phyloP scores from a whole-genome alignment of 176 grass and related monocot species.

The Tillandsia leiboldiana region DNA sequence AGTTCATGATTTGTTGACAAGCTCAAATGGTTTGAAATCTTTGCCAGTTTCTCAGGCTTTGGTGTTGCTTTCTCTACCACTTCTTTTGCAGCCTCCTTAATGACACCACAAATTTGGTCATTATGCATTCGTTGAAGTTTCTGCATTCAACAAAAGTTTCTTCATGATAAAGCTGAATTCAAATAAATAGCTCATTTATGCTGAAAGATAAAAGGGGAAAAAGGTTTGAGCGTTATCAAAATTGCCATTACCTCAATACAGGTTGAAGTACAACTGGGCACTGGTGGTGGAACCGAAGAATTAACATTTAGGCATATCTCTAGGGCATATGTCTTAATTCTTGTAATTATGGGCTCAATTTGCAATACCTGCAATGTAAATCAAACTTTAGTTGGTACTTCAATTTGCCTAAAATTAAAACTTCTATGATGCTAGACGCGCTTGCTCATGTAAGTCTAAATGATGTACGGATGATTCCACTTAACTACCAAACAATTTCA shows the following conservation, averaged over 20 bases:
- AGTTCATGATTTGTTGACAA: slow-evolving; percentile 89
- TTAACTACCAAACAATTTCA: no score
- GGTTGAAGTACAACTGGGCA: slow-evolving; percentile 31
- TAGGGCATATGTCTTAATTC: slow-evolving; percentile 61
- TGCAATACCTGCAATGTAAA: slow-evolving; percentile 49
- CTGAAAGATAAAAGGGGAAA: background rate
- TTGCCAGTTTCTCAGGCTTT: slow-evolving; percentile 42
- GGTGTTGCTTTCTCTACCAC: slow-evolving; percentile 19
- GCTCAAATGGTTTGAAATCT: slow-evolving; percentile 47
- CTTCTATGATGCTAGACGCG: background rate
- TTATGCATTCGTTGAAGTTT: slow-evolving; percentile 54
- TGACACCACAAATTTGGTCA: slow-evolving; percentile 42
- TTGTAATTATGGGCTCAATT: slow-evolving; percentile 61
- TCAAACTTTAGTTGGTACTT: background rate
- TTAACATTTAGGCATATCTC: slow-evolving; percentile 52
- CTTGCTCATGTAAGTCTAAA: no score
- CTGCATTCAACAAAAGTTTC: slow-evolving; percentile 17
- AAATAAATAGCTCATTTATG: background rate
- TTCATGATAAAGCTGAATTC: background rate
- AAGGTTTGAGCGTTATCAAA: background rate
- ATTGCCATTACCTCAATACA: slow-evolving; percentile 73
- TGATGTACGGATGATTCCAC: no score
- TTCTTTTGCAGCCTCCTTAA: slow-evolving; percentile 43
- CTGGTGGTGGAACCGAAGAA: slow-evolving; percentile 38
- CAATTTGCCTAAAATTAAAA: background rate